Percentiles rank a stretch among this genome's conserved stretches.
Conservation (phyloP, 2,329 filamentous ascomycete species). For the Penicillium glabrum region DNA sequence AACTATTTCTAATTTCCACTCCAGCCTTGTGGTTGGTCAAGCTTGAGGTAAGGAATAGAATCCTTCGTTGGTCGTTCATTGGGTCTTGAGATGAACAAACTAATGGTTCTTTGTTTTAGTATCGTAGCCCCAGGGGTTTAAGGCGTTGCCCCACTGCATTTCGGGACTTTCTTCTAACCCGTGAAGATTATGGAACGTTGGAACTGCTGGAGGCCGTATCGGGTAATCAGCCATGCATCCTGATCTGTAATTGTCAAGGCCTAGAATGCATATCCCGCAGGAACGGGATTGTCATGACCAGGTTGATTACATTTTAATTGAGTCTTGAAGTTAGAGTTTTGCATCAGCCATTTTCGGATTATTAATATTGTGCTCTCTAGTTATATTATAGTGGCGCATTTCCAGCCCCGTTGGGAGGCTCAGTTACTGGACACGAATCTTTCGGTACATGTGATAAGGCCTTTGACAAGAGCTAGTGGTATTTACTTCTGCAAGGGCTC, state of each 20-base stretch:
- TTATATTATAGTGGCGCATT: neutral
- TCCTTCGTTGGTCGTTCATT: neutral
- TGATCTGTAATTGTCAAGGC: conserved; percentile 7
- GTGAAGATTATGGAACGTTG: conserved; percentile 10
- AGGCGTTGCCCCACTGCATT: neutral
- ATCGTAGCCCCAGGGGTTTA: neutral
- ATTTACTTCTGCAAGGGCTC: neutral
- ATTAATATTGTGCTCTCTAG: neutral
- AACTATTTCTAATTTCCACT: neutral
- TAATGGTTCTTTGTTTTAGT: neutral
- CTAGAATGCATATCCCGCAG: neutral
- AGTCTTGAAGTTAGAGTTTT: neutral
- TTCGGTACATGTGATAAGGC: neutral
- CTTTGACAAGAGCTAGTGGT: neutral
- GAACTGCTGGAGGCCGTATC: conserved; percentile 10
- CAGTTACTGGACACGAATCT: neutral
- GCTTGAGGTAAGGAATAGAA: neutral
- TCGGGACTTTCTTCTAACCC: neutral
- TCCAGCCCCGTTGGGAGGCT: neutral
- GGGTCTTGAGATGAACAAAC: neutral
- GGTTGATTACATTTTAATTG: no score
- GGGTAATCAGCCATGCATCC: conserved; percentile 10
- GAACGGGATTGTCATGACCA: neutral
- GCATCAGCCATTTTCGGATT: neutral
- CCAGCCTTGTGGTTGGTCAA: neutral